Conservation (phyloP, 75 land plant genomes). For the Gnetum montanum region DNA sequence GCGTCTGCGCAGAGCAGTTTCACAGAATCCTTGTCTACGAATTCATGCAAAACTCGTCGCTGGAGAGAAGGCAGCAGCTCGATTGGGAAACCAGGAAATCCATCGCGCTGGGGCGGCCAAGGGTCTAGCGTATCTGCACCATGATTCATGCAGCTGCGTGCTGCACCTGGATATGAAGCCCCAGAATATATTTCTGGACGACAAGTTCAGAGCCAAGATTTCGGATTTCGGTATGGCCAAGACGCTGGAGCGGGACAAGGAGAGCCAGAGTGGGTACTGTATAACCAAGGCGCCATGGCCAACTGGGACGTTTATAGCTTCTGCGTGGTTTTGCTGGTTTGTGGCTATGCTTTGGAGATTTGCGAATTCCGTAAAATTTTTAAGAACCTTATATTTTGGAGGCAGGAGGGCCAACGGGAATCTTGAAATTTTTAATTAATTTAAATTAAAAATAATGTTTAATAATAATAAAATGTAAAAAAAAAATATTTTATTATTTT, state of each 20-base stretch:
- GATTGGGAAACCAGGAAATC: constrained; percentile 40
- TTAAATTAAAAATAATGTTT: no score
- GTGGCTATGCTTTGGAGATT: no score
- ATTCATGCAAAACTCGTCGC: constrained; percentile 8
- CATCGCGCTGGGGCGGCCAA: constrained; percentile 47
- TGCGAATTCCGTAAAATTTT: no score
- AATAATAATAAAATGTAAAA: no score
- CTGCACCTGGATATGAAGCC: constrained; percentile 88
- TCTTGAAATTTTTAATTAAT: no score
- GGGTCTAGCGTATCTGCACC: constrained; percentile 54
- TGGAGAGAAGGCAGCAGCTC: constrained; percentile 8
- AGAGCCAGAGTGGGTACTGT: no score
- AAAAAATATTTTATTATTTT: no score
- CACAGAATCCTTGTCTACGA: constrained; percentile 26
- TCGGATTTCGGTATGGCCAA: constrained; percentile 84
- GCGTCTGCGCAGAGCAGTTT: constrained; percentile 20
- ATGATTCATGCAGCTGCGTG: constrained; percentile 62
- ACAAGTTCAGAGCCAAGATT: constrained; percentile 42
- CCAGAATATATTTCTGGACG: constrained; percentile 67
- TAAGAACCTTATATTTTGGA: no score
- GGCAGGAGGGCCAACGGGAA: no score
- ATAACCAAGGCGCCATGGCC: constrained; percentile 4
- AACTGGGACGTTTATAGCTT: constrained; percentile 19
- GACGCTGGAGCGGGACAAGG: constrained; percentile 30
- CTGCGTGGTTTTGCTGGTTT: constrained; percentile 14